Percentiles rank a stretch among this genome's conserved stretches.
Evolutionary conservation across 1,139 yeast genomes (phyloP).

Genomic region (Geotrichum carabidarum): DNA sequence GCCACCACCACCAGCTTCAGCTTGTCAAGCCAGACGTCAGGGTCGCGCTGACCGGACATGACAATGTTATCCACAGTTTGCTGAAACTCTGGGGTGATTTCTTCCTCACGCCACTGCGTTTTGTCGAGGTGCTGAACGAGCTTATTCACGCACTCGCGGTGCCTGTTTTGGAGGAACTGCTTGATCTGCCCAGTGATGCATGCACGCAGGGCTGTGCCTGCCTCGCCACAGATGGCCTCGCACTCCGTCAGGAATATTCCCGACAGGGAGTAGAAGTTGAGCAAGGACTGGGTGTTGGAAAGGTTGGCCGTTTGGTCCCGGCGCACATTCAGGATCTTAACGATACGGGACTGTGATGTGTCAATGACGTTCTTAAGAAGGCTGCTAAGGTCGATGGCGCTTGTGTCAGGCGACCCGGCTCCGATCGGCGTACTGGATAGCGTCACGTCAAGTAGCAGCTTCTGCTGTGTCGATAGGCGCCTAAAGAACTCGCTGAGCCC

Average conservation of each 20-base stretch:
- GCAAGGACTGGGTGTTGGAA: slow-evolving; percentile 47
- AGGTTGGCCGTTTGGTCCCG: slow-evolving; percentile 63
- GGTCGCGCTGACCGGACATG: slow-evolving; percentile 48
- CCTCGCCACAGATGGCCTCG: slow-evolving; percentile 75
- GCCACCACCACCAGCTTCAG: slow-evolving; percentile 18
- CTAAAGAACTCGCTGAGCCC: slow-evolving; percentile 67
- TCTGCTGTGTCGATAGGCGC: slow-evolving; percentile 73
- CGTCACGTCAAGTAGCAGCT: slow-evolving; percentile 67
- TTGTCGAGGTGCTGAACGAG: slow-evolving; percentile 52
- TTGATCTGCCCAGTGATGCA: slow-evolving; percentile 63
- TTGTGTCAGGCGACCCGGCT: slow-evolving; percentile 6
- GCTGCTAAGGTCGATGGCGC: slow-evolving; percentile 33
- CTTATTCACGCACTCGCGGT: slow-evolving; percentile 46
- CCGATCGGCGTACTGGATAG: slow-evolving; percentile 39
- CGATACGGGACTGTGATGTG: slow-evolving; percentile 68
- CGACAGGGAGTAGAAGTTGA: slow-evolving; percentile 61
- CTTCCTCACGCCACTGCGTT: slow-evolving; percentile 77
- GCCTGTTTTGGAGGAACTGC: slow-evolving; percentile 55
- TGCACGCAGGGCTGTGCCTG: slow-evolving; percentile 58
- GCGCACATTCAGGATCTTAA: slow-evolving; percentile 73
- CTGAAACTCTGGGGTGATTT: slow-evolving; percentile 50
- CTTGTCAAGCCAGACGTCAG: slow-evolving; percentile 45
- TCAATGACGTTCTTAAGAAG: slow-evolving; percentile 64
- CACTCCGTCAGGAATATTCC: slow-evolving; percentile 74
- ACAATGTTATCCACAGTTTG: slow-evolving; percentile 50